These are phyloP conservation scores for Lolium rigidum DNA, from an alignment of 176 grass and related monocot species.

Conservation along the genomic window DNA sequence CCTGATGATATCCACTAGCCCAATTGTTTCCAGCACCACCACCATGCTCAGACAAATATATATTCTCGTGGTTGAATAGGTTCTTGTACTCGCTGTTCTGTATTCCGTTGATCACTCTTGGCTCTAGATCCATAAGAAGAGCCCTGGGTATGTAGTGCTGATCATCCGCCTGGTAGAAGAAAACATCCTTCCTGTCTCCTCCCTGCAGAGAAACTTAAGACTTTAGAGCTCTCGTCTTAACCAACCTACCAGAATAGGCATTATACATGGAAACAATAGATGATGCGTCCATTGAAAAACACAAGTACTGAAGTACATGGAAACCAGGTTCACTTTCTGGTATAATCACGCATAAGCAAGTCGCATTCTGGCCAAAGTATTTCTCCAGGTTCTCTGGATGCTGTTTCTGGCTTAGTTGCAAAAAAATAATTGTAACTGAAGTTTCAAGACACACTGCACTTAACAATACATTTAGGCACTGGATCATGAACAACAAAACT, in stretches of 20 bases:
- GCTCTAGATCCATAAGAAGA: constrained; percentile 96
- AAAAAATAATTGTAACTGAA: background rate
- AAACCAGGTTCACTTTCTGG: background rate
- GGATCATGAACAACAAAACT: background rate
- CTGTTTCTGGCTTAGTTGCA: too few relatives aligned
- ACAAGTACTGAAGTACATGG: too few relatives aligned
- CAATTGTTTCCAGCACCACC: constrained; percentile 99
- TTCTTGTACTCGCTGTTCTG: constrained; percentile 97
- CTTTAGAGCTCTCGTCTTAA: constrained; percentile 15
- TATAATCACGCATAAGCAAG: background rate
- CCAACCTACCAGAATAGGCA: constrained; percentile 6
- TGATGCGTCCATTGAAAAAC: background rate
- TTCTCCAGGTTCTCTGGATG: too few relatives aligned
- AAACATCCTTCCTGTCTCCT: constrained; percentile 98
- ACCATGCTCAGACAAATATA: constrained; percentile 95
- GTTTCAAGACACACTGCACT: background rate
- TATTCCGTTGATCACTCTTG: constrained; percentile 96
- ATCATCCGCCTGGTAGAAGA: constrained; percentile 99
- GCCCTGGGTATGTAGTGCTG: constrained; percentile 98
- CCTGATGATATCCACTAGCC: constrained; percentile 99
- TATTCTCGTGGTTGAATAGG: constrained; percentile 97
- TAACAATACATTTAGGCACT: background rate
- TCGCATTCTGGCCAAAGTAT: too few relatives aligned
- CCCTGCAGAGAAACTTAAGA: constrained; percentile 63
- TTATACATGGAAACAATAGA: background rate